Percentiles rank a stretch among this genome's conserved stretches.
Conservation (phyloP, 257 asterid genomes). For the Solanum dulcamara region DNA sequence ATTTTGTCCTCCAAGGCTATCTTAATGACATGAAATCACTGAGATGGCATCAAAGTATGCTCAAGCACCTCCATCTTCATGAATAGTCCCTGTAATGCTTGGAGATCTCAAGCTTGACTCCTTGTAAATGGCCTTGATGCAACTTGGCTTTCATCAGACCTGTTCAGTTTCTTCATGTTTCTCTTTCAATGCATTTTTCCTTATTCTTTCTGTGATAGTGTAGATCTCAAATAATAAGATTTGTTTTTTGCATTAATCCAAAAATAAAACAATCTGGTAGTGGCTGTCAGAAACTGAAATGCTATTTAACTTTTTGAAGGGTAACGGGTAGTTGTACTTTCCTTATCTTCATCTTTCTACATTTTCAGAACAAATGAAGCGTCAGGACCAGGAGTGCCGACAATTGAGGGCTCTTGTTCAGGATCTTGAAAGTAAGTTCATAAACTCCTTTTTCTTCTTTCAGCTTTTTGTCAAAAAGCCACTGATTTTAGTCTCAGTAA, state of each 20-base stretch:
- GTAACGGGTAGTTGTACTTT: background rate
- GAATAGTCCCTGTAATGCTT: background rate
- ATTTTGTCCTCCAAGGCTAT: background rate
- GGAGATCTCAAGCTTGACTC: background rate
- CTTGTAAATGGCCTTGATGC: background rate
- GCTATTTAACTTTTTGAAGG: background rate
- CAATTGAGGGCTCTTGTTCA: slow-evolving; percentile 79
- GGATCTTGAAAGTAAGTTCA: slow-evolving; percentile 70
- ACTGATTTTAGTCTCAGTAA: background rate
- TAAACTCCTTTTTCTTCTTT: slow-evolving; percentile 2
- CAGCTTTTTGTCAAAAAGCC: slow-evolving; percentile 2
- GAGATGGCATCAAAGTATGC: background rate
- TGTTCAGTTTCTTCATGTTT: background rate
- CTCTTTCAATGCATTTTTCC: background rate
- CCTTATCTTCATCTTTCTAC: slow-evolving; percentile 8
- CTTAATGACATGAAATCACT: background rate
- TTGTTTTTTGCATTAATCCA: background rate
- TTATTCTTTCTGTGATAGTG: background rate
- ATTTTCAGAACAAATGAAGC: slow-evolving; percentile 66
- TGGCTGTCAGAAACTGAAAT: background rate
- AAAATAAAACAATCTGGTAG: background rate
- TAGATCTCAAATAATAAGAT: background rate
- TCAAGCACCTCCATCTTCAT: background rate
- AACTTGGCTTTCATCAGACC: background rate
- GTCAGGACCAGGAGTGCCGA: slow-evolving; percentile 57